Evolutionary conservation across 2,329 filamentous ascomycete species (phyloP), one percentile per base, ranked within the genome.

Genomic region (Trichoderma sp.): DNA sequence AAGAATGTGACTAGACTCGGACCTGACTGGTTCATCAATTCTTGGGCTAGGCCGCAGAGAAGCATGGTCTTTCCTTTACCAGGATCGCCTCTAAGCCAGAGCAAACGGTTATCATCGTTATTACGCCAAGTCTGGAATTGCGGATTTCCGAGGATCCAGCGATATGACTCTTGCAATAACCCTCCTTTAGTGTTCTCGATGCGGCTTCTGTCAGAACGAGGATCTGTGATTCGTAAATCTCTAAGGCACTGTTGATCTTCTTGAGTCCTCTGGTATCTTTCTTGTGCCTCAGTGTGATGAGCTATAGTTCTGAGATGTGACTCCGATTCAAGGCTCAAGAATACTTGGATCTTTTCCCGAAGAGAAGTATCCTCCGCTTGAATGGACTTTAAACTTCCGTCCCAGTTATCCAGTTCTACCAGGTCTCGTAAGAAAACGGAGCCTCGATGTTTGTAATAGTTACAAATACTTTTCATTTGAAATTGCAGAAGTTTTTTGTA

Each of bases 11-110:
- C 15, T 13, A 57, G 34, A 5, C 54, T 25, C 32, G 19, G 8
- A 1, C 4, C 9, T 4, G n/a, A 25, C 8, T 29, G 19, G 15
- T 27, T 13, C 9, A 50, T 32, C n/a, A 67, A 35, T 7, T 70
- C 53, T 5, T 65, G 17, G 48, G 80, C 75, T 32, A 81, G 76
- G 5, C 78, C 77, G 19, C 74, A 78, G 0, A 82, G 68, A 3
- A 83, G 71, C 79, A 83, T 82, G 0, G 80, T 83, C 71, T 83
- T 83, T 25, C 81, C 81, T 45, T 79, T 82, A 7, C 81, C 80
- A 0, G 80, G 75, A 45, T 77, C 77, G 1, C 79, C 79, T 29
- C 71, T 78, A 27, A 81, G 73, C 80, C 79, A 81, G 1, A 82
- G 76, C 17, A 81, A 59, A 3, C 25, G 68, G 27, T 19, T 68